phyloP scores from a whole-genome alignment of 495 filamentous ascomycete genomes.

The Aspergillus taichungensis region DNA sequence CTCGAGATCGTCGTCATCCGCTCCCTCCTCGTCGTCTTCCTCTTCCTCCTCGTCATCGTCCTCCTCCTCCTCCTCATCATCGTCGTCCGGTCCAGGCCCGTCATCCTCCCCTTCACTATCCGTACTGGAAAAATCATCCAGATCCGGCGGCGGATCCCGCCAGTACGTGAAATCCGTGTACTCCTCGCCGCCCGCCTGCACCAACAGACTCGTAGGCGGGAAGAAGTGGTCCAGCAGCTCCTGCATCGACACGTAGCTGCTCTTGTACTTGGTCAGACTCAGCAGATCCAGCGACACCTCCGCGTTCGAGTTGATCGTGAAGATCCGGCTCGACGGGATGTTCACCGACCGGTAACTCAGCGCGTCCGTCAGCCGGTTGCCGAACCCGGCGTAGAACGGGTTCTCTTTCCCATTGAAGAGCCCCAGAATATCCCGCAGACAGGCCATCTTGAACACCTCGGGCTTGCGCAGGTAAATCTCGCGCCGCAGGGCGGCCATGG shows the following conservation, averaged over 20 bases:
- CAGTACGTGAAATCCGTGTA: slow-evolving; percentile 88
- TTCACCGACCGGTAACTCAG: slow-evolving; percentile 93
- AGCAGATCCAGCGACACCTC: slow-evolving; percentile 91
- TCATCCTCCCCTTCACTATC: slow-evolving; percentile 53
- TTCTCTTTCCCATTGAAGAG: slow-evolving; percentile 72
- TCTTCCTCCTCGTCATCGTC: slow-evolving; percentile 24
- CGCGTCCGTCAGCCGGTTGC: slow-evolving; percentile 92
- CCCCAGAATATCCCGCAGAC: slow-evolving; percentile 82
- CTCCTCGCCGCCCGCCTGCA: slow-evolving; percentile 72
- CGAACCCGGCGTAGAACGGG: slow-evolving; percentile 96
- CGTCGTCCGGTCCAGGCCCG: slow-evolving; percentile 34
- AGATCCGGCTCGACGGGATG: slow-evolving; percentile 87
- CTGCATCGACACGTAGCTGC: slow-evolving; percentile 92
- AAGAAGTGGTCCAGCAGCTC: slow-evolving; percentile 97
- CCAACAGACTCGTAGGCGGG: slow-evolving; percentile 66
- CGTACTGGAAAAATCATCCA: slow-evolving; percentile 73
- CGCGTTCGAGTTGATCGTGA: slow-evolving; percentile 97
- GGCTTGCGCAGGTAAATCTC: slow-evolving; percentile 96
- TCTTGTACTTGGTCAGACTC: slow-evolving; percentile 88
- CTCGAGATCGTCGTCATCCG: slow-evolving; percentile 32
- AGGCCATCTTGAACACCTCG: slow-evolving; percentile 99
- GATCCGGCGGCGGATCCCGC: slow-evolving; percentile 62
- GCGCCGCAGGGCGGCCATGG: slow-evolving; percentile 86
- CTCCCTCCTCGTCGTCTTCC: slow-evolving; percentile 35
- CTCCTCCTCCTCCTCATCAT: slow-evolving; percentile 21